A percentile compares a stretch with the other conserved stretches of the same genome.
These are phyloP conservation scores for Chlorella sp. DNA, from an alignment of 139 green algal species.

Conservation along the genomic window DNA sequence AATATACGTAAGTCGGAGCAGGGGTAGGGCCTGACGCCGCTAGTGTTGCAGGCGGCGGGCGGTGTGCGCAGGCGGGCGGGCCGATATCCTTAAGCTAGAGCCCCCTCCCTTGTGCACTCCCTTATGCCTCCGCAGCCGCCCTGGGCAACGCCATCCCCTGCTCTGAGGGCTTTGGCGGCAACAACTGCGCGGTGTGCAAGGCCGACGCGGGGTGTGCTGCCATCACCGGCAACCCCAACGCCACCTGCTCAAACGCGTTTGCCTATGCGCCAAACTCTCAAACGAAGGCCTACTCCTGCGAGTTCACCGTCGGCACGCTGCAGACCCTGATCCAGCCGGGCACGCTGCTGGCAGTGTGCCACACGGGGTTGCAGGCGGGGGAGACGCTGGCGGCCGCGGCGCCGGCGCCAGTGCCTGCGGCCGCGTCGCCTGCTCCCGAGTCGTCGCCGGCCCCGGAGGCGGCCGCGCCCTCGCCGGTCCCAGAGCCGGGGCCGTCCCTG, in stretches of 20 bases:
- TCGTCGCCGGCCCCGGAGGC: background rate
- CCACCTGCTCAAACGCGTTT: slow-evolving; percentile 49
- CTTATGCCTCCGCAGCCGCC: background rate
- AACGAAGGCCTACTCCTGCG: slow-evolving; percentile 19
- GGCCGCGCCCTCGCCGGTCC: background rate
- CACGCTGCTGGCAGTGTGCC: slow-evolving; percentile 23
- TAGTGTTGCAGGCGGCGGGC: too few species aligned
- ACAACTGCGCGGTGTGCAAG: slow-evolving; percentile 44
- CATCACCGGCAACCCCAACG: slow-evolving; percentile 12
- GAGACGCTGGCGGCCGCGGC: background rate
- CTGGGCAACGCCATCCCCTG: slow-evolving; percentile 15
- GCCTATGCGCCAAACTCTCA: slow-evolving; percentile 35
- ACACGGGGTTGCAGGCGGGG: slow-evolving; percentile 16
- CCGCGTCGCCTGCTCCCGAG: background rate
- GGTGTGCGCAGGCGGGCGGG: too few species aligned
- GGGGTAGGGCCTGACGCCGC: too few species aligned
- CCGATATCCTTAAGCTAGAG: background rate
- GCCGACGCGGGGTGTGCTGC: slow-evolving; percentile 37
- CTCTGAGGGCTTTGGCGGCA: slow-evolving; percentile 24
- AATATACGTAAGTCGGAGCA: too few species aligned
- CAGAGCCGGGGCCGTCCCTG: background rate
- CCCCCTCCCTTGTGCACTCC: background rate
- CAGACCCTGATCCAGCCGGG: background rate
- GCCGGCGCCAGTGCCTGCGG: background rate
- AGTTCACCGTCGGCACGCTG: background rate